Conservation (phyloP, 371 early-diverging fungal genomes). For the Circinella umbellata region DNA sequence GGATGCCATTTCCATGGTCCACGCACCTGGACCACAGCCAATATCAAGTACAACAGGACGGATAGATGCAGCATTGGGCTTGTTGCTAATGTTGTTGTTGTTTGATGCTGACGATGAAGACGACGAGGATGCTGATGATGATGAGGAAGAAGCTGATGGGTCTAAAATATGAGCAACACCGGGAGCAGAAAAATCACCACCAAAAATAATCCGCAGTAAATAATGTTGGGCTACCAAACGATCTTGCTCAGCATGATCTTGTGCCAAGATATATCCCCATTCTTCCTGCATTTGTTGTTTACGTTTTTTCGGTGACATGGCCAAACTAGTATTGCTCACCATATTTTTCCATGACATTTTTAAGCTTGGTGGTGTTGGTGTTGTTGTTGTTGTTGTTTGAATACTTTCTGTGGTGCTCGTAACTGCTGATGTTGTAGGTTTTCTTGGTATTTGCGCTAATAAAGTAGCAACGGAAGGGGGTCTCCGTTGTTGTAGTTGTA, state of each 20-base stretch:
- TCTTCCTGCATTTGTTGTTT: constrained; percentile 1
- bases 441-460: constrained; percentile 2
- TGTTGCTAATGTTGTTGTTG: constrained; percentile 10
- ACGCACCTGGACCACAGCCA: constrained; percentile 44
- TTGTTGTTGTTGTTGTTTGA: constrained; percentile 5
- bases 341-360: constrained; percentile 1
- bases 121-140: neutral
- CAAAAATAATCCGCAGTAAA: constrained; percentile 36
- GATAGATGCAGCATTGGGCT: too few relatives aligned
- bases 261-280: constrained; percentile 14
- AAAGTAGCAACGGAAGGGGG: constrained; percentile 17
- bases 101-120: constrained; percentile 4
- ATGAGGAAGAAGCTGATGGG: neutral
- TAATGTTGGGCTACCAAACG: constrained; percentile 51
- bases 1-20: constrained; percentile 53
- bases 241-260: constrained; percentile 27
- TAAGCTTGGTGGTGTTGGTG: neutral
- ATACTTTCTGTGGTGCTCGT: constrained; percentile 5
- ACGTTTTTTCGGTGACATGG: neutral
- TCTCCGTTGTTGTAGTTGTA: constrained; percentile 1
- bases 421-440: neutral
- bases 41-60: constrained; percentile 33
- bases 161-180: neutral
- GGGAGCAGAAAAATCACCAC: constrained; percentile 28
- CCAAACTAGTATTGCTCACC: neutral